Evolutionary conservation across 2,329 filamentous ascomycete species (phyloP), one percentile per base, ranked within the genome.

Genomic region (Corinectria fuckeliana): DNA sequence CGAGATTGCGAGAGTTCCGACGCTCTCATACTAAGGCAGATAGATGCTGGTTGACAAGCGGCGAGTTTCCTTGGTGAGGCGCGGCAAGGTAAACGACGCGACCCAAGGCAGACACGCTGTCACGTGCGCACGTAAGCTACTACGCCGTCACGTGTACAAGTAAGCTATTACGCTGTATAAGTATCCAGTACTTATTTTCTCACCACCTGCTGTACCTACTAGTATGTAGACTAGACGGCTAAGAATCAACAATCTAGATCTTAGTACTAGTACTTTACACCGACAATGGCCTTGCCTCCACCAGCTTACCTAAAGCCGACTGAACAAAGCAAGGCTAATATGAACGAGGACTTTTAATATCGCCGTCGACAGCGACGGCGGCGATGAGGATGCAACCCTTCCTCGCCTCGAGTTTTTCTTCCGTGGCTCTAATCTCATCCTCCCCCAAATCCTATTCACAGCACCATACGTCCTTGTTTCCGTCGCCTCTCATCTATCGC

Each of bases 101-200:
- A 70, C 68, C 65, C 68, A 68, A 70, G 68, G 68, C 68, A 70
- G 68, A 68, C 61, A 63, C 68, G 68, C 14, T 61, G 28, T 70
- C 68, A 70, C 68, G 68, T 70, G 68, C 2, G 14, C n/a, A n/a
- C n/a, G n/a, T n/a, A n/a, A n/a, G n/a, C n/a, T n/a, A n/a, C n/a
- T n/a, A n/a, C n/a, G n/a, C n/a, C n/a, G n/a, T n/a, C n/a, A n/a
- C n/a, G n/a, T n/a, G n/a, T n/a, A n/a, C n/a, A n/a, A n/a, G n/a
- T n/a, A n/a, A n/a, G n/a, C n/a, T n/a, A n/a, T n/a, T n/a, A n/a
- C n/a, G n/a, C n/a, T n/a, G n/a, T n/a, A n/a, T n/a, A n/a, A n/a
- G n/a, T n/a, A n/a, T n/a, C n/a, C n/a, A n/a, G n/a, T n/a, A n/a
- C n/a, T n/a, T n/a, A n/a, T n/a, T n/a, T n/a, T n/a, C n/a, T n/a